phyloP scores from a whole-genome alignment of 257 asterid species.

The Przewalskia tangutica region DNA sequence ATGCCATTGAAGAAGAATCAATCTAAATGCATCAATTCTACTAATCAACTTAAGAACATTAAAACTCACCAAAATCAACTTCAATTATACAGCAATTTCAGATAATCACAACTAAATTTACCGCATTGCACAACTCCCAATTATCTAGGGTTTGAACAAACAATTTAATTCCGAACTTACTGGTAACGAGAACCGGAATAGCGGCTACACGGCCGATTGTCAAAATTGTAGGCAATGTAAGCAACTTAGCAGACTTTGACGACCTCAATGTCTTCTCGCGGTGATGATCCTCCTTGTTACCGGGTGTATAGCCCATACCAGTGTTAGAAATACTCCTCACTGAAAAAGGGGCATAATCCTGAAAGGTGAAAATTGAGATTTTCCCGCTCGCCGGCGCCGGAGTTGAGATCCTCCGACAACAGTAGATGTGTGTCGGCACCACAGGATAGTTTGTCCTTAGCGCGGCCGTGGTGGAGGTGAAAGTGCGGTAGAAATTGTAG shows the following conservation, averaged over 20 bases:
- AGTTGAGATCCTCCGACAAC: slow-evolving; percentile 23
- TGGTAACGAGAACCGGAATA: slow-evolving; percentile 62
- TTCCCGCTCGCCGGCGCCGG: not conserved
- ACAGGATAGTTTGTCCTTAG: not conserved
- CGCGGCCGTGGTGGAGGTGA: slow-evolving; percentile 19
- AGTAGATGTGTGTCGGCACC: slow-evolving; percentile 8
- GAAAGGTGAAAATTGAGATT: slow-evolving; percentile 12
- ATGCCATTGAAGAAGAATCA: not conserved
- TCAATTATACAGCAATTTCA: too few species aligned
- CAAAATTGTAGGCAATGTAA: slow-evolving; percentile 90
- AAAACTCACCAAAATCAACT: too few species aligned
- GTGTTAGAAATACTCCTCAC: slow-evolving; percentile 14
- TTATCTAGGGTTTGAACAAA: not conserved
- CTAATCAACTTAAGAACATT: too few species aligned
- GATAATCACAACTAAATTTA: not conserved
- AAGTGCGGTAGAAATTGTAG: slow-evolving; percentile 17
- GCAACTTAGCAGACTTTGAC: slow-evolving; percentile 39
- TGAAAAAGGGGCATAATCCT: not conserved
- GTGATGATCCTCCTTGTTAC: slow-evolving; percentile 22
- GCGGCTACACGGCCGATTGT: slow-evolving; percentile 92
- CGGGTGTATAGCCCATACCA: slow-evolving; percentile 48
- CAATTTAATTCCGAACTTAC: slow-evolving; percentile 27
- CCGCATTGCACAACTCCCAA: not conserved
- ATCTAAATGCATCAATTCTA: not conserved
- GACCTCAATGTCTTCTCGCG: not conserved